Base-by-base conservation (phyloP, 2,329 filamentous ascomycete species). In the Nemania sp. region DNA sequence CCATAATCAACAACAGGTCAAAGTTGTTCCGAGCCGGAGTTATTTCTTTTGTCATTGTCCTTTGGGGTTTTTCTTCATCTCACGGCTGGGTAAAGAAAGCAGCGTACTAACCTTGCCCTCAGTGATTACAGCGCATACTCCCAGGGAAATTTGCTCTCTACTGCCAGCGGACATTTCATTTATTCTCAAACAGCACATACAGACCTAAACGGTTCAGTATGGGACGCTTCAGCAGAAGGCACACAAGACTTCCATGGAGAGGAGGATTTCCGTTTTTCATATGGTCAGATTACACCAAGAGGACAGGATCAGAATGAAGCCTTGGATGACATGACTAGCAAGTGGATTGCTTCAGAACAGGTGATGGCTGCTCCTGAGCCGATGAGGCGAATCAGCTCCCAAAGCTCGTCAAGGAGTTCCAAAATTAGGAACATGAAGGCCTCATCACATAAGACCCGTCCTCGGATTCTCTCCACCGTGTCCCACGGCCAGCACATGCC, bases 241-340 rank as follows among this genome's bases (percentile, higher is more conserved):
- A 70, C 81, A 83, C 83, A 85, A 80, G 83, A 82, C 81, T 83
- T 84, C 74, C 78, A 78, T 69, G 81, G 79, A 79, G 82, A 85
- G 65, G 83, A 85, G 77, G 83, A 85, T 58, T 83, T 78, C 74
- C 74, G 80, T 69, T 82, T 81, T 73, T 77, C 79, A 69, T 82
- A 82, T 74, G 81, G 81, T 72, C 81, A 84, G 65, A 80, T 79
- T 71, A 83, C 81, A 59, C 81, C 83, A 69, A 77, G 79, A 79
- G 80, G 71, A 71, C 71, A 81, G 75, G 78, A 80, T 69, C 78
- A 79, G 60, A 70, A 73, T 73, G 79, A 82, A 64, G 68, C 75
- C 67, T 69, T 77, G 69, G 81, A 83, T 73, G 78, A 80, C 60
- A 73, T 78, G 63, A 74, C 77, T 60, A 75, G 75, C 73, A 77